A percentile compares a stretch with the other conserved stretches of the same genome.
Evolutionary conservation across 2,329 filamentous ascomycete genomes (phyloP).

Genomic region (Waltergamsia citrina): DNA sequence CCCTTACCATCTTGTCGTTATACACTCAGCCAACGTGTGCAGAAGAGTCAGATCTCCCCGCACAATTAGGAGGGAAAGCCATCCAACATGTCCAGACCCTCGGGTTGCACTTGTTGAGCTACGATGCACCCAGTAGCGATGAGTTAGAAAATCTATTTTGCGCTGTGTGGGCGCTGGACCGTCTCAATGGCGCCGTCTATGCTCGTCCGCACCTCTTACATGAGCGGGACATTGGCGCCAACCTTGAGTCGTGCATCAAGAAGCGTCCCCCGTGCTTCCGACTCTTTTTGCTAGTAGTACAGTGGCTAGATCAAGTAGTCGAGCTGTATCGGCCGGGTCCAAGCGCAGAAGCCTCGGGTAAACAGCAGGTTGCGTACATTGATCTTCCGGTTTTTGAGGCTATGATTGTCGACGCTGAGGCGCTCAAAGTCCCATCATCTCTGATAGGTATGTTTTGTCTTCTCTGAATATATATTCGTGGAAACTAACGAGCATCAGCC

Average conservation of each 20-base stretch:
- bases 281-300: slow-evolving; percentile 43
- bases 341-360: slow-evolving; percentile 25
- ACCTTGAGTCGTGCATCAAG: slow-evolving; percentile 39
- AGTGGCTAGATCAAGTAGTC: slow-evolving; percentile 49
- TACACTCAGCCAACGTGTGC: slow-evolving; percentile 46
- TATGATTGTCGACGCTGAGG: slow-evolving; percentile 44
- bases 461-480: neutral
- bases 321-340: slow-evolving; percentile 48
- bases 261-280: slow-evolving; percentile 45
- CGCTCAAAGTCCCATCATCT: slow-evolving; percentile 35
- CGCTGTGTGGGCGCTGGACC: slow-evolving; percentile 51
- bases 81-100: slow-evolving; percentile 49
- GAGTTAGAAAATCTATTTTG: slow-evolving; percentile 43
- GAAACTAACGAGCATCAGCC: slow-evolving; percentile 24
- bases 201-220: slow-evolving; percentile 51
- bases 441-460: slow-evolving; percentile 42
- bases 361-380: slow-evolving; percentile 35
- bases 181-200: slow-evolving; percentile 49
- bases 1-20: slow-evolving; percentile 44
- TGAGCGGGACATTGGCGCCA: slow-evolving; percentile 47
- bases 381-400: slow-evolving; percentile 48
- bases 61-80: slow-evolving; percentile 41
- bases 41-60: slow-evolving; percentile 44
- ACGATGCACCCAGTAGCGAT: slow-evolving; percentile 26
- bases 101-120: slow-evolving; percentile 39